Evolutionary conservation across 441 rosid species (phyloP).

Genomic region (Theobroma grandiflorum): DNA sequence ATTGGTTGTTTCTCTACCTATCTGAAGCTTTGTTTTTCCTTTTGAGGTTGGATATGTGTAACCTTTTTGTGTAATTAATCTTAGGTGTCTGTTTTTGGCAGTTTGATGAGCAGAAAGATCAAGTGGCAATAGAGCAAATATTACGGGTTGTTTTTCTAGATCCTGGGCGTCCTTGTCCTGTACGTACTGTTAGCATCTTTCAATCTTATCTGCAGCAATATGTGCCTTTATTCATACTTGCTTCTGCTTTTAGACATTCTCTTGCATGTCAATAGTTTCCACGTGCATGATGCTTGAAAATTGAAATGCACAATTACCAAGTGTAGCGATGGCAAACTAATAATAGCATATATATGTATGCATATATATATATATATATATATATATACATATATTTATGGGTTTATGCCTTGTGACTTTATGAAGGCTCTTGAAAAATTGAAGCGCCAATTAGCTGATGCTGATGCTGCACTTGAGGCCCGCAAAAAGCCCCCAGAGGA

Average conservation of each 20-base stretch:
- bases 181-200: conserved; percentile 37
- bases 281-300: background rate
- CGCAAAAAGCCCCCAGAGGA: conserved; percentile 49
- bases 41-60: background rate
- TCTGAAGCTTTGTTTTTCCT: background rate
- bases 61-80: conserved; percentile 11
- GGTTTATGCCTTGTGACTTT: background rate
- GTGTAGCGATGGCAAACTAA: background rate
- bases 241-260: conserved; percentile 14
- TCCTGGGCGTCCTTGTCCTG: conserved; percentile 66
- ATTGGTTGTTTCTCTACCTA: conserved; percentile 11
- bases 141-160: conserved; percentile 70
- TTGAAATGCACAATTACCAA: background rate
- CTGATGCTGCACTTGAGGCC: conserved; percentile 48
- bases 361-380: background rate
- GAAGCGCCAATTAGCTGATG: conserved; percentile 52
- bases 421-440: conserved; percentile 47
- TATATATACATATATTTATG: background rate
- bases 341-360: too few relatives aligned
- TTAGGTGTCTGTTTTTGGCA: conserved; percentile 30
- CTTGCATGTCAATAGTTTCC: conserved; percentile 7
- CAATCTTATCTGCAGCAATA: background rate
- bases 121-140: conserved; percentile 60
- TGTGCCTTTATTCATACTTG: background rate
- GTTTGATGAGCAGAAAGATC: conserved; percentile 80